A percentile compares a stretch with the other conserved stretches of the same genome.
Conservation (phyloP, 306 rosid genomes). For the Rosa chinensis region DNA sequence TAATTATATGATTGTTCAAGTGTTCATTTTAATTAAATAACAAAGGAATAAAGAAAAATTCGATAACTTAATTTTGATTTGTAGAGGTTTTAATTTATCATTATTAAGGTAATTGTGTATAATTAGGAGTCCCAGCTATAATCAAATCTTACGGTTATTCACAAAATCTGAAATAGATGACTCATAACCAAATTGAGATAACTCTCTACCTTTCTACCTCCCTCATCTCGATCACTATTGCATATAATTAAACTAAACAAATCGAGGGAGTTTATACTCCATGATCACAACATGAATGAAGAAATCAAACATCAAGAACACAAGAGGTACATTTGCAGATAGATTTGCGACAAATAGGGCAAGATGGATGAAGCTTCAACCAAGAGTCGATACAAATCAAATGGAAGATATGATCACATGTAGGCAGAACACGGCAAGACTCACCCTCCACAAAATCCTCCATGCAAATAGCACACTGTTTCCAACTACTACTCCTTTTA, state of each 20-base stretch:
- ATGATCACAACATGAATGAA: neutral
- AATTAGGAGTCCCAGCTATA: neutral
- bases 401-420: constrained; percentile 23
- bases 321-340: neutral
- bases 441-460: constrained; percentile 22
- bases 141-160: neutral
- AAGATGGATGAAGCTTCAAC: constrained; percentile 20
- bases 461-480: constrained; percentile 17
- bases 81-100: no score
- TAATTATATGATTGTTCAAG: no score
- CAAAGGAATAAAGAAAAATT: no score
- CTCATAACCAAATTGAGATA: no score
- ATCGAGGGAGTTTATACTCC: neutral
- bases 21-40: no score
- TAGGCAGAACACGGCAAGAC: constrained; percentile 12
- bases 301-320: neutral
- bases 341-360: constrained; percentile 16
- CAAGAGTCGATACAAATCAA: constrained; percentile 22
- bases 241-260: neutral
- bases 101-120: neutral
- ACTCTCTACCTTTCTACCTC: neutral
- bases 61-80: no score
- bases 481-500: neutral
- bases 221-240: neutral
- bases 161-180: neutral